Conservation (phyloP, 2,329 filamentous ascomycete genomes). For the Pseudocercospora vitis region DNA sequence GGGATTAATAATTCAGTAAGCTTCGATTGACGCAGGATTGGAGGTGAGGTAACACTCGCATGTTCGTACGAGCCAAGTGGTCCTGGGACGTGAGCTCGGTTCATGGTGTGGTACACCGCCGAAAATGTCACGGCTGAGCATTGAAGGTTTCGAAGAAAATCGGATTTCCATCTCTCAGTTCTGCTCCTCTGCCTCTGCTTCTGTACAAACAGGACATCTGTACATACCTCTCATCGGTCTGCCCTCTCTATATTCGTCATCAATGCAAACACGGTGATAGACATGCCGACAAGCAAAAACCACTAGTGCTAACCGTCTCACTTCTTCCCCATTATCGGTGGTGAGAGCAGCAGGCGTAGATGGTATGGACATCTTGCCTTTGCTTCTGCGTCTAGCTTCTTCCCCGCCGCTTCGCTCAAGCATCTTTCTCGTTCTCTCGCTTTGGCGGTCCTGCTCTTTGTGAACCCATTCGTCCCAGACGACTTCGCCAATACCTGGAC, state of each 20-base stretch:
- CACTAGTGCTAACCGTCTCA: slow-evolving; percentile 51
- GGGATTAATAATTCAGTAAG: too few relatives aligned
- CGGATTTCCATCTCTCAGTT: background rate
- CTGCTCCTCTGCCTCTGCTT: slow-evolving; percentile 9
- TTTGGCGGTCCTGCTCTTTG: slow-evolving; percentile 48
- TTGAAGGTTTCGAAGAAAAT: too few relatives aligned
- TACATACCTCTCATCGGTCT: slow-evolving; percentile 28
- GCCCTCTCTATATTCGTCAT: slow-evolving; percentile 41
- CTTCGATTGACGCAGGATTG: too few relatives aligned
- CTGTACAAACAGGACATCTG: slow-evolving; percentile 38
- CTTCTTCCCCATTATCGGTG: slow-evolving; percentile 47
- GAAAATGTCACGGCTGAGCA: too few relatives aligned
- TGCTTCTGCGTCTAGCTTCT: slow-evolving; percentile 50
- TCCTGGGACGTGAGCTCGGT: too few relatives aligned
- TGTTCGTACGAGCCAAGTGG: too few relatives aligned
- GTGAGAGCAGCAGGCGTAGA: slow-evolving; percentile 40
- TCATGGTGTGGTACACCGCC: too few relatives aligned
- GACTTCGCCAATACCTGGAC: slow-evolving; percentile 73
- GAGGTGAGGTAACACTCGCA: too few relatives aligned
- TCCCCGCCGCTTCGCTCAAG: slow-evolving; percentile 39
- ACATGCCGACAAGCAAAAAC: slow-evolving; percentile 70
- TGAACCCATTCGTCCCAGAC: slow-evolving; percentile 83
- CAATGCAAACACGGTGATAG: slow-evolving; percentile 68
- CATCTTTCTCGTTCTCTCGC: slow-evolving; percentile 44
- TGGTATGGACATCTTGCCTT: slow-evolving; percentile 51